These are phyloP conservation scores for Withania somnifera DNA, from an alignment of 305 asterid genomes.

Conservation along the genomic window DNA sequence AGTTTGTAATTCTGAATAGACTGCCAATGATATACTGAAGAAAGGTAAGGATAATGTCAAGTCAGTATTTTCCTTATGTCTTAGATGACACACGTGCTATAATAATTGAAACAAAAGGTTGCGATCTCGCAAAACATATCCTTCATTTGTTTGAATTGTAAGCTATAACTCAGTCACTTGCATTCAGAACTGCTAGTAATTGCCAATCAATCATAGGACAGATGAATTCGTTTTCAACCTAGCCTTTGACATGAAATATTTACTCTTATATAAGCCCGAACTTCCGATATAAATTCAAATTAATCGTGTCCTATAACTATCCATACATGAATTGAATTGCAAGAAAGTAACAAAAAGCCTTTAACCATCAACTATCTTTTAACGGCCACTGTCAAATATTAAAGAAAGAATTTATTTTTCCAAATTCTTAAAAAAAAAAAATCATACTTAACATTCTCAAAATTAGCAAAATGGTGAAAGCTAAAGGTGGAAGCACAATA, in stretches of 20 bases:
- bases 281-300: neutral
- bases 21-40: neutral
- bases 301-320: neutral
- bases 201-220: neutral
- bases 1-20: neutral
- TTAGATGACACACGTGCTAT: neutral
- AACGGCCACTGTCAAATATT: neutral
- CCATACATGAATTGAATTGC: neutral
- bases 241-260: neutral
- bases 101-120: neutral
- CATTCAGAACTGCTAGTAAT: too few relatives aligned
- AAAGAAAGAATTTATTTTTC: neutral
- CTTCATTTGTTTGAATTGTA: neutral
- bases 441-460: too few relatives aligned
- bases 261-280: neutral
- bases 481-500: neutral
- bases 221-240: neutral
- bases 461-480: too few relatives aligned
- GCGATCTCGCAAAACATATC: neutral
- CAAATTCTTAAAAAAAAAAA: too few relatives aligned
- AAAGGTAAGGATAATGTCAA: neutral
- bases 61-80: neutral
- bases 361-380: too few relatives aligned
- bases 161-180: too few relatives aligned
- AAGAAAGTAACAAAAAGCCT: too few relatives aligned